phyloP scores from a whole-genome alignment of 2,329 filamentous ascomycete species.

The Colletotrichum coccodes region DNA sequence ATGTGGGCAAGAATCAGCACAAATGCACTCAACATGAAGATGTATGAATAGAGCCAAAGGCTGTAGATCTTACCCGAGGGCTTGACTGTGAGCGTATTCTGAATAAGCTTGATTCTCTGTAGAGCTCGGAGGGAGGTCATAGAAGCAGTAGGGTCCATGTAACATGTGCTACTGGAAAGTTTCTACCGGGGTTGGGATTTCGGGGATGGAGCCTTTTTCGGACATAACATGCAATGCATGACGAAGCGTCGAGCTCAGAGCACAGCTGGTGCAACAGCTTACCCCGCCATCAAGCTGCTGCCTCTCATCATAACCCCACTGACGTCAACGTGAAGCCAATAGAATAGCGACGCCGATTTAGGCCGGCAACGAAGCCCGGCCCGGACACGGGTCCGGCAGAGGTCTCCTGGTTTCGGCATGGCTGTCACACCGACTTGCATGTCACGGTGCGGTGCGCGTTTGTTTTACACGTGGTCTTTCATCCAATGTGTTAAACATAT shows the following conservation, averaged over 20 bases:
- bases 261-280: too few species aligned
- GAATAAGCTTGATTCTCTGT: slow-evolving; percentile 29
- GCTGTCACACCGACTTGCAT: neutral
- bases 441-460: too few species aligned
- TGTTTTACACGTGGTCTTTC: too few species aligned
- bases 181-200: neutral
- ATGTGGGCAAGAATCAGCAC: neutral
- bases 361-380: neutral
- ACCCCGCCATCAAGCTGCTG: slow-evolving; percentile 18
- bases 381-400: neutral
- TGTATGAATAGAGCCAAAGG: neutral
- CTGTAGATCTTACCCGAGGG: neutral
- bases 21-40: neutral
- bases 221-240: slow-evolving; percentile 17
- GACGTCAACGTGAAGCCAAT: slow-evolving; percentile 30
- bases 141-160: neutral
- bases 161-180: neutral
- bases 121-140: slow-evolving; percentile 31
- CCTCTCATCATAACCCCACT: slow-evolving; percentile 10
- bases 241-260: slow-evolving; percentile 8
- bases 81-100: slow-evolving; percentile 18
- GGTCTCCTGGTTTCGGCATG: neutral
- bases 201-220: slow-evolving; percentile 22
- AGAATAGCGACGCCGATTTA: neutral
- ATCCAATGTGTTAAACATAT: neutral